Evolutionary conservation across 2,329 filamentous ascomycete genomes (phyloP).

Genomic region (Pseudogymnoascus sp.): DNA sequence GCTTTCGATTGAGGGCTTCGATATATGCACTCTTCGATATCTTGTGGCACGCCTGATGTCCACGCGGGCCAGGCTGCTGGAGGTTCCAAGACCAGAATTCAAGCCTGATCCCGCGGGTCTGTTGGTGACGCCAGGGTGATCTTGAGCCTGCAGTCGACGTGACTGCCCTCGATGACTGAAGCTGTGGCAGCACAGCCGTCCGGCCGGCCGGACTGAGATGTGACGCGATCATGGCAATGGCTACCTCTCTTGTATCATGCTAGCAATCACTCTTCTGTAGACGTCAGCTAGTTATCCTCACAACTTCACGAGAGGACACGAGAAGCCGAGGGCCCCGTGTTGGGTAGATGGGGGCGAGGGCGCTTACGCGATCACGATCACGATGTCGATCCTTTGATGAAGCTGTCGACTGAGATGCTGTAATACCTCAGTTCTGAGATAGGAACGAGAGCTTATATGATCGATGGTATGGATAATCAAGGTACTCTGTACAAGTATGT

Average conservation of each 20-base stretch:
- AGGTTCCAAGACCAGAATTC: slow-evolving; percentile 38
- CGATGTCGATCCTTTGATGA: slow-evolving; percentile 3
- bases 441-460: not conserved
- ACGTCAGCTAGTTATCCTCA: not conserved
- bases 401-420: not conserved
- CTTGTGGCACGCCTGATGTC: slow-evolving; percentile 38
- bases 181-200: slow-evolving; percentile 11
- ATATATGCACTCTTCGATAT: slow-evolving; percentile 38
- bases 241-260: slow-evolving; percentile 7
- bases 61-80: slow-evolving; percentile 35
- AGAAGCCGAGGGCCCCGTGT: not conserved
- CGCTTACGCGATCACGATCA: not conserved
- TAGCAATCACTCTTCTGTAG: not conserved
- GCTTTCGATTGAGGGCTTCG: slow-evolving; percentile 36
- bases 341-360: not conserved
- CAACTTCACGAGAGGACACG: not conserved
- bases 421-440: not conserved
- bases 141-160: slow-evolving; percentile 14
- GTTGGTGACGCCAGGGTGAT: slow-evolving; percentile 24
- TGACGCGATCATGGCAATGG: slow-evolving; percentile 22
- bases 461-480: not conserved
- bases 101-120: slow-evolving; percentile 42
- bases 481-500: slow-evolving; percentile 6
- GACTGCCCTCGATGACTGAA: not conserved
- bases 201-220: slow-evolving; percentile 16